Base-by-base conservation (phyloP, 2,329 filamentous ascomycete genomes). In the Aureobasidium lini region DNA sequence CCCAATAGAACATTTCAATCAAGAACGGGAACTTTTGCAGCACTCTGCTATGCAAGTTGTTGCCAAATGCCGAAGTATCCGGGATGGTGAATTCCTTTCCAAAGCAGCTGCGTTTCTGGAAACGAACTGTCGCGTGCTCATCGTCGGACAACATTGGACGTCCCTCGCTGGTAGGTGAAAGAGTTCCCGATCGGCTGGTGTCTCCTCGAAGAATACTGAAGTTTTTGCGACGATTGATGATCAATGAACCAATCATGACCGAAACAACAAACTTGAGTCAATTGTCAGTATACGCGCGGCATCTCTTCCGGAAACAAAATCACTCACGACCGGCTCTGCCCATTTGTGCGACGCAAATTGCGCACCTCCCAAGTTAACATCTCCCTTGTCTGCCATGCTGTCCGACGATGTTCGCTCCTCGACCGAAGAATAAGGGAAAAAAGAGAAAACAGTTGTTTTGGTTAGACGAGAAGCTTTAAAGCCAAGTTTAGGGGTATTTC, bases 1-100 rank as follows among this genome's bases (percentile, higher is more conserved):
- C 77, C 85, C 85, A 88, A 73, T 88, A 88, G 69, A 88, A 87
- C 84, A 88, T 88, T 71, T 88, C 85, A 52, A 88, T 79, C 59
- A 88, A 70, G 67, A 88, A 88, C 3, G 85, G 85, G 64, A 84
- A 87, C 67, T 85, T 85, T 68, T 86, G 81, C 61, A 88, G 74
- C 57, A 87, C 77, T 29, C 84, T 77, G 62, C 81, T 85, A 69
- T 87, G 84, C 52, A 81, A 69, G 67, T 86, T 72, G 61, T 80
- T 75, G 37, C 78, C 76, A 69, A 85, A 88, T n/a, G 81, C 78
- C 2, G 81, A 81, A 2, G 83, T 81, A 65, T 84, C 84, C 10
- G 83, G 83, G 7, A 78, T 84, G 9, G 71, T 66, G 60, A 82
- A 68, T 23, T 76, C 68, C 31, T 39, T 52, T 39, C 47, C 76